These are phyloP conservation scores for Vitis rotundifolia DNA, from an alignment of 164 flowering plant genomes.

Conservation along the genomic window DNA sequence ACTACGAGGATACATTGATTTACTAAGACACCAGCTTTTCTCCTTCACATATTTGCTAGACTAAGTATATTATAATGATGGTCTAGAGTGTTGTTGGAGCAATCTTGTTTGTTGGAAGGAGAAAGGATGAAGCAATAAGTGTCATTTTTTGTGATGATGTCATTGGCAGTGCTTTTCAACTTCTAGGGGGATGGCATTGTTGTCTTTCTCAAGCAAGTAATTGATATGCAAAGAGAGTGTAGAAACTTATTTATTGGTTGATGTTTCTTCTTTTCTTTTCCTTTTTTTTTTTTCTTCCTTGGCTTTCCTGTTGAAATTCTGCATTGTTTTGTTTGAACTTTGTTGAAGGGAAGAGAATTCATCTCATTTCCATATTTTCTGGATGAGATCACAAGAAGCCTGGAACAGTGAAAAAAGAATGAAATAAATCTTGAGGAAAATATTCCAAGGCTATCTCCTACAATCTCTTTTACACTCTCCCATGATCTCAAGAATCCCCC, in stretches of 20 bases:
- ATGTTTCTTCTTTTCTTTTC: not conserved
- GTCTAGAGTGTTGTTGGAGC: not conserved
- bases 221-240: not conserved
- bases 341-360: too few species aligned
- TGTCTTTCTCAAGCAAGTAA: not conserved
- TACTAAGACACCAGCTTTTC: not conserved
- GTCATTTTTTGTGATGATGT: not conserved
- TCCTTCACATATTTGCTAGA: not conserved
- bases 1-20: not conserved
- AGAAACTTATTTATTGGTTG: not conserved
- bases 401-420: too few species aligned
- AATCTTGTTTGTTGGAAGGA: not conserved
- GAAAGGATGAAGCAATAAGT: not conserved
- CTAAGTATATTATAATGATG: not conserved
- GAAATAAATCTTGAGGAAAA: too few species aligned
- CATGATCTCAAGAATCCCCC: too few species aligned
- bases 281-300: not conserved
- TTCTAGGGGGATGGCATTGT: not conserved
- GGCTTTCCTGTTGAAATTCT: not conserved
- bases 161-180: not conserved
- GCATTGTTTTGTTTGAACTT: not conserved
- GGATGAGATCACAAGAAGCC: too few species aligned
- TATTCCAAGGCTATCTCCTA: too few species aligned
- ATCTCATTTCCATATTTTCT: too few species aligned
- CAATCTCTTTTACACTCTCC: too few species aligned